Percentiles rank a stretch among this genome's conserved stretches.
phyloP scores from a whole-genome alignment of 164 flowering plant genomes.

The Liriodendron chinense region DNA sequence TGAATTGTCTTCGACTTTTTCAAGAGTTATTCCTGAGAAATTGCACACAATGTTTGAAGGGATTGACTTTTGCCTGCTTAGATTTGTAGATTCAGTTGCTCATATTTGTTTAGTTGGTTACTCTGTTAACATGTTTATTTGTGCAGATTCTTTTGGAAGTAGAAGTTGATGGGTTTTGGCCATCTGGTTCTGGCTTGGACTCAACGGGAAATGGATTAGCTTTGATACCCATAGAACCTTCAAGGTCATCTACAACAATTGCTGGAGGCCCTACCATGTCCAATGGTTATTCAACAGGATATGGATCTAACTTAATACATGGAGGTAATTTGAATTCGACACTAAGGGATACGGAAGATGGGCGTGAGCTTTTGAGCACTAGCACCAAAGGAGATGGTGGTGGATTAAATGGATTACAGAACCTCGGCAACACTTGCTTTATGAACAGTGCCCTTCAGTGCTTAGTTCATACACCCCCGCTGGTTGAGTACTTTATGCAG shows the following conservation, averaged over 20 bases:
- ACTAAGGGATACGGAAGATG: conserved; percentile 42
- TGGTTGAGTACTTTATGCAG: conserved; percentile 79
- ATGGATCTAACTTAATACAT: conserved; percentile 33
- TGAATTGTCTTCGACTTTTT: too few relatives aligned
- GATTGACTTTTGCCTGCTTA: too few relatives aligned
- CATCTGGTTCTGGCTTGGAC: conserved; percentile 45
- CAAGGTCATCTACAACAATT: conserved; percentile 64
- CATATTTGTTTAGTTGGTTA: neutral
- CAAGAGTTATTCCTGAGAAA: too few relatives aligned
- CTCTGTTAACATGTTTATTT: conserved; percentile 6
- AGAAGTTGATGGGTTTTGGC: conserved; percentile 35
- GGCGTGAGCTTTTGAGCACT: conserved; percentile 26
- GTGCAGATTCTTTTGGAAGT: conserved; percentile 87
- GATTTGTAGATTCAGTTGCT: too few relatives aligned
- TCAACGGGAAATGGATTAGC: conserved; percentile 79
- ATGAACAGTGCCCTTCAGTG: conserved; percentile 98
- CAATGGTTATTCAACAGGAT: conserved; percentile 58
- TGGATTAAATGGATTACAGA: conserved; percentile 94
- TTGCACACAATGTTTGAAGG: too few relatives aligned
- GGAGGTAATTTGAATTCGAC: conserved; percentile 38
- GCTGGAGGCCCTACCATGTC: conserved; percentile 76
- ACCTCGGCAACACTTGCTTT: conserved; percentile 97
- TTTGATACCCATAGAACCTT: conserved; percentile 73
- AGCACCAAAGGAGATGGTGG: conserved; percentile 46
- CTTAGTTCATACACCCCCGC: conserved; percentile 83